Evolutionary conservation across 2,329 filamentous ascomycete species (phyloP).

Genomic region (Penicillium freii): DNA sequence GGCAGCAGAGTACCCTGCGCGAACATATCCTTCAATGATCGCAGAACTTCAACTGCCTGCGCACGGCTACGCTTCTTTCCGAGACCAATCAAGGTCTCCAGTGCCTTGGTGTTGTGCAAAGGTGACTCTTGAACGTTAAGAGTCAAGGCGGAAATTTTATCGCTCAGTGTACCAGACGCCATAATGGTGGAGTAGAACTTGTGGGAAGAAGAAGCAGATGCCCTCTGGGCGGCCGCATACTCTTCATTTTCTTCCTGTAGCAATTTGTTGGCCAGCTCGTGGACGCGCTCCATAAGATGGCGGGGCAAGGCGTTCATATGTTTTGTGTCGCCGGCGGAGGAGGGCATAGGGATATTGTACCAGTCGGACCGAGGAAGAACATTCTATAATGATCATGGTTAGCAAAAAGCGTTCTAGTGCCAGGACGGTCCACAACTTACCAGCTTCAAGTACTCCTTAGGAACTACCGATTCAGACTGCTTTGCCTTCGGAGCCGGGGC

Average conservation of each 20-base stretch:
- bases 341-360: constrained; percentile 59
- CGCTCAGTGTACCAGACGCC: constrained; percentile 90
- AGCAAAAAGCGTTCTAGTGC: constrained; percentile 23
- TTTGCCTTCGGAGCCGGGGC: constrained; percentile 23
- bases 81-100: constrained; percentile 77
- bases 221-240: constrained; percentile 69
- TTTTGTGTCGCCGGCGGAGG: constrained; percentile 50
- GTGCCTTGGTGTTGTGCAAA: constrained; percentile 83
- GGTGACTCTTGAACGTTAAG: constrained; percentile 94
- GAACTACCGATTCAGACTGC: constrained; percentile 25
- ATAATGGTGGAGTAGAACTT: constrained; percentile 98
- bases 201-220: constrained; percentile 79
- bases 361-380: constrained; percentile 66
- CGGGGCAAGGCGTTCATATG: constrained; percentile 49
- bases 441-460: constrained; percentile 39
- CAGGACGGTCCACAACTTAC: constrained; percentile 23
- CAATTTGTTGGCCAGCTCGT: constrained; percentile 67
- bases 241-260: constrained; percentile 73
- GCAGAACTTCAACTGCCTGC: constrained; percentile 87
- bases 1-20: constrained; percentile 85
- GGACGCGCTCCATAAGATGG: constrained; percentile 56
- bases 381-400: constrained; percentile 40
- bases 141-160: constrained; percentile 94
- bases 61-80: constrained; percentile 92
- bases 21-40: constrained; percentile 89